A percentile compares a stretch with the other conserved stretches of the same genome.
phyloP scores from a whole-genome alignment of 1,139 yeast genomes.

The Eremothecium gossypii region DNA sequence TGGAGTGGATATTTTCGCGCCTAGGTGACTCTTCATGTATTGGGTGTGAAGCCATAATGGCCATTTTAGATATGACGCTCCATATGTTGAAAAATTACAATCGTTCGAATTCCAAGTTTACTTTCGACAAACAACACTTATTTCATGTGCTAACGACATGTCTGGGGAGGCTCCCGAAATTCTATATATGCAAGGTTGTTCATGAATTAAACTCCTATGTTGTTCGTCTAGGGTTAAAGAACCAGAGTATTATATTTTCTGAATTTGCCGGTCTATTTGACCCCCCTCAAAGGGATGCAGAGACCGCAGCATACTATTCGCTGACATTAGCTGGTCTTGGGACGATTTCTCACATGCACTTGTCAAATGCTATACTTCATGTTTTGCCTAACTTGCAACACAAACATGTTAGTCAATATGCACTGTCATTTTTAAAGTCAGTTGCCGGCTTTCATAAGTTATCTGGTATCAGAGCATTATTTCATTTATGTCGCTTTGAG shows the following conservation, averaged over 20 bases:
- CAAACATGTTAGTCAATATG: conserved; percentile 35
- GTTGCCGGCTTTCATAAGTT: conserved; percentile 10
- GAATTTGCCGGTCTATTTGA: conserved; percentile 18
- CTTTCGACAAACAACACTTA: conserved; percentile 24
- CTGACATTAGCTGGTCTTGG: conserved; percentile 13
- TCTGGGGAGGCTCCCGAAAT: conserved; percentile 12
- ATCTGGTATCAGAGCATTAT: conserved; percentile 9
- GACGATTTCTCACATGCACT: conserved; percentile 11
- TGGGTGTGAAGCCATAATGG: conserved; percentile 12
- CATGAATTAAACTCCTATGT: conserved; percentile 16
- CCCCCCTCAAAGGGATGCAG: conserved; percentile 16
- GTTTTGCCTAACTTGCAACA: conserved; percentile 17
- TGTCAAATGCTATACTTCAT: conserved; percentile 12
- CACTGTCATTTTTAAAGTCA: conserved; percentile 5
- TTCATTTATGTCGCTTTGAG: conserved; percentile 19
- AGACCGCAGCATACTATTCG: conserved; percentile 16
- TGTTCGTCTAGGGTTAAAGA: conserved; percentile 18
- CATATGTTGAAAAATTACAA: conserved; percentile 15
- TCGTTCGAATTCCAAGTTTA: conserved; percentile 11
- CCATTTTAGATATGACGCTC: conserved; percentile 13
- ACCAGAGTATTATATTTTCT: conserved; percentile 21
- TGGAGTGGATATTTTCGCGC: conserved; percentile 23
- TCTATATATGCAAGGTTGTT: conserved; percentile 7
- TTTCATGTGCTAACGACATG: conserved; percentile 19
- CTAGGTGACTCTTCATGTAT: conserved; percentile 19